These are phyloP conservation scores for Boletus tomentosulus DNA, from an alignment of 768 basidiomycete genomes.

Conservation along the genomic window DNA sequence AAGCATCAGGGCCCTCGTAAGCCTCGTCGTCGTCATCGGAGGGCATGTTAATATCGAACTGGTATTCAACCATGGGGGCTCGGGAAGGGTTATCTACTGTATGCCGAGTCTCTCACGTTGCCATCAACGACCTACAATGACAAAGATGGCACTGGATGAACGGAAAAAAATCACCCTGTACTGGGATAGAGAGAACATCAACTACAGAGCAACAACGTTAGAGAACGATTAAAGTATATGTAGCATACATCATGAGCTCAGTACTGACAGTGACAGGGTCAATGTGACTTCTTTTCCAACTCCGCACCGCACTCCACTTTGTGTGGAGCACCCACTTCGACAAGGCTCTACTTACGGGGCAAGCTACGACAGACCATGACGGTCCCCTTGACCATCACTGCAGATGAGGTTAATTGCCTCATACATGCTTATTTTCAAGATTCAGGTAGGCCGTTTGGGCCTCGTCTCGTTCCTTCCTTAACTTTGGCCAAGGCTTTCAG, in stretches of 20 bases:
- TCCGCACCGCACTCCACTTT: conserved; percentile 14
- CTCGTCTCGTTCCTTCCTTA: conserved; percentile 5
- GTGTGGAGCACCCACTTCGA: background rate
- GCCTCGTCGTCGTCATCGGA: conserved; percentile 32
- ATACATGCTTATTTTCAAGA: conserved; percentile 83
- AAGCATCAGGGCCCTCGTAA: conserved; percentile 33
- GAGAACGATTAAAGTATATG: background rate
- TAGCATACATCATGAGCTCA: too few species aligned
- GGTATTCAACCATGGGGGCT: conserved; percentile 18
- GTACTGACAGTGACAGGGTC: background rate
- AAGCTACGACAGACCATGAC: conserved; percentile 24
- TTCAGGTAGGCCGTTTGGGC: conserved; percentile 48
- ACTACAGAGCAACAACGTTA: background rate
- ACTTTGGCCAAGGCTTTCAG: conserved; percentile 53
- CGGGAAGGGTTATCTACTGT: conserved; percentile 4
- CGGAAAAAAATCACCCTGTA: background rate
- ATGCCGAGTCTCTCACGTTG: background rate
- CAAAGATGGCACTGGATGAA: background rate
- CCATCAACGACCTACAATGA: background rate
- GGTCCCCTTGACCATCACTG: conserved; percentile 58
- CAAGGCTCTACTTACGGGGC: background rate
- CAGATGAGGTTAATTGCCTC: conserved; percentile 82
- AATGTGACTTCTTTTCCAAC: conserved; percentile 9
- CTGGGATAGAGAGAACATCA: background rate
- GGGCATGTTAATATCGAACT: conserved; percentile 16